A percentile compares a stretch with the other conserved stretches of the same genome.
These are phyloP conservation scores for Amborella trichopoda DNA, from an alignment of 164 flowering plant species.

Conservation along the genomic window DNA sequence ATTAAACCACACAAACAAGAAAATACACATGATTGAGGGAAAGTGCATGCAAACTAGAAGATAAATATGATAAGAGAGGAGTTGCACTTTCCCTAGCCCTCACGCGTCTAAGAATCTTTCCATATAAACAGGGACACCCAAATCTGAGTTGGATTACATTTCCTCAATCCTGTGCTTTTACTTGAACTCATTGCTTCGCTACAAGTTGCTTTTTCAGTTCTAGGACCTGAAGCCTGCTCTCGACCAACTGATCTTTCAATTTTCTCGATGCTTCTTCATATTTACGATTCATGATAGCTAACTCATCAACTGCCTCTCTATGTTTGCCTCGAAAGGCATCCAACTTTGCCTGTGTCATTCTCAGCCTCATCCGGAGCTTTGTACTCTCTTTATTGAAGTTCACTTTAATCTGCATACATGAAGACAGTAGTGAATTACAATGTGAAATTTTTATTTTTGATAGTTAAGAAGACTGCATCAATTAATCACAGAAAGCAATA, in stretches of 20 bases:
- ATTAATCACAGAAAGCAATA: too few species aligned
- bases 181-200: conserved; percentile 16
- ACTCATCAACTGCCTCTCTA: conserved; percentile 39
- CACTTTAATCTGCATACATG: conserved; percentile 25
- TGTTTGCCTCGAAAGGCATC: conserved; percentile 41
- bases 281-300: conserved; percentile 37
- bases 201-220: conserved; percentile 47
- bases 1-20: too few species aligned
- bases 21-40: too few species aligned
- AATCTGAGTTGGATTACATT: too few species aligned
- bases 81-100: too few species aligned
- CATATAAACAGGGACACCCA: too few species aligned
- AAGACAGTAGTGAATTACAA: too few species aligned
- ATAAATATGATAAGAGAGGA: too few species aligned
- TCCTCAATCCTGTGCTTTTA: too few species aligned
- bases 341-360: conserved; percentile 47
- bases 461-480: neutral
- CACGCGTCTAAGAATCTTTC: too few species aligned
- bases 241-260: conserved; percentile 44
- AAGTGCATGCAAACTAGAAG: too few species aligned
- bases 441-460: neutral
- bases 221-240: conserved; percentile 35
- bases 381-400: conserved; percentile 30
- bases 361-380: conserved; percentile 65
- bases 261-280: conserved; percentile 42